phyloP scores from a whole-genome alignment of 2,329 filamentous ascomycete species.

The Verticillium albo-atrum region DNA sequence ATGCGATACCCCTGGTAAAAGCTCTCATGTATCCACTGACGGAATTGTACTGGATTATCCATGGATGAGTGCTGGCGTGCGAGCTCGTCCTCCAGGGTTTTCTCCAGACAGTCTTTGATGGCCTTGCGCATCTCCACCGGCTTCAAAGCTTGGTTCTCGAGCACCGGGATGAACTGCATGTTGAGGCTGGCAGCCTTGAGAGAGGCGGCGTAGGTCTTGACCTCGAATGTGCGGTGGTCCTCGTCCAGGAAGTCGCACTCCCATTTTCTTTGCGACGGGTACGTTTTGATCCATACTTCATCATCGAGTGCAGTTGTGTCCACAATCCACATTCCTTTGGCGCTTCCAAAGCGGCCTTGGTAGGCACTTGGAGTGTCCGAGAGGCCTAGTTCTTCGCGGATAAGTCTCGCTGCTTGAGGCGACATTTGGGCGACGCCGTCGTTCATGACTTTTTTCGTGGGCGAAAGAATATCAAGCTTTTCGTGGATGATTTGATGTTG shows the following conservation, averaged over 20 bases:
- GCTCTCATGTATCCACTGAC: slow-evolving; percentile 47
- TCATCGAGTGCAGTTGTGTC: slow-evolving; percentile 43
- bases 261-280: slow-evolving; percentile 67
- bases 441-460: slow-evolving; percentile 49
- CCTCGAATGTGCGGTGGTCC: slow-evolving; percentile 60
- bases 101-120: slow-evolving; percentile 44
- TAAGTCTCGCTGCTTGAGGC: slow-evolving; percentile 45
- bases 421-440: slow-evolving; percentile 67
- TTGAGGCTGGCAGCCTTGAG: slow-evolving; percentile 56
- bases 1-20: slow-evolving; percentile 18
- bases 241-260: slow-evolving; percentile 40
- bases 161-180: slow-evolving; percentile 62
- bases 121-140: slow-evolving; percentile 35
- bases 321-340: slow-evolving; percentile 72
- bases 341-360: slow-evolving; percentile 66
- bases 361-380: slow-evolving; percentile 56
- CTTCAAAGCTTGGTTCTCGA: slow-evolving; percentile 55
- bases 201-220: slow-evolving; percentile 43
- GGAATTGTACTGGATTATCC: slow-evolving; percentile 42
- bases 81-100: slow-evolving; percentile 48
- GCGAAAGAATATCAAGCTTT: slow-evolving; percentile 33
- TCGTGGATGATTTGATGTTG: slow-evolving; percentile 38
- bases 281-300: slow-evolving; percentile 61
- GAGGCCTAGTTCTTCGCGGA: slow-evolving; percentile 48
- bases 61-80: slow-evolving; percentile 47